Evolutionary conservation across 2,329 filamentous ascomycete genomes (phyloP).

Genomic region (Karstenula rhodostoma): DNA sequence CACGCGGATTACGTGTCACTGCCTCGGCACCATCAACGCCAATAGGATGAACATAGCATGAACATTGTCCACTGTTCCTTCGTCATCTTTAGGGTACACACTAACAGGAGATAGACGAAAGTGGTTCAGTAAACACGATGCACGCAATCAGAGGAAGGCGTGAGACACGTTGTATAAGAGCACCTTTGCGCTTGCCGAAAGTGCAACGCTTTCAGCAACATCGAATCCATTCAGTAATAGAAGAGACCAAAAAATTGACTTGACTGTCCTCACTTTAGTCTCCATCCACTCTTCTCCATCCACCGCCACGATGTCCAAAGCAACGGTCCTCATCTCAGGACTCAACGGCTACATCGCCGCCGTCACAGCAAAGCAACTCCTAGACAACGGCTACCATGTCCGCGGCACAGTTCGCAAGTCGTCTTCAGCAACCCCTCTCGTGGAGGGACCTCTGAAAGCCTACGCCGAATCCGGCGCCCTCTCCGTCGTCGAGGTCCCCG

Average conservation of each 20-base stretch:
- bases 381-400: slow-evolving; percentile 38
- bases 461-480: slow-evolving; percentile 31
- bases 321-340: slow-evolving; percentile 36
- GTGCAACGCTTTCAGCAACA: not conserved
- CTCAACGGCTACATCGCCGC: slow-evolving; percentile 38
- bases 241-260: not conserved
- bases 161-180: not conserved
- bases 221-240: not conserved
- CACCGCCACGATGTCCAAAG: slow-evolving; percentile 26
- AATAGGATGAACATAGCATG: not conserved
- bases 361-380: slow-evolving; percentile 34
- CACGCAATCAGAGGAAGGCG: not conserved
- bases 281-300: not conserved
- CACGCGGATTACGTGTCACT: not conserved
- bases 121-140: not conserved
- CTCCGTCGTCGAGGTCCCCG: slow-evolving; percentile 33
- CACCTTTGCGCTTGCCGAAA: not conserved
- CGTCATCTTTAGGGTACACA: not conserved
- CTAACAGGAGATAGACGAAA: not conserved
- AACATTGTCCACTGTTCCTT: not conserved
- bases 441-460: slow-evolving; percentile 26
- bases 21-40: not conserved
- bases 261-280: not conserved
- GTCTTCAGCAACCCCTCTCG: slow-evolving; percentile 26
- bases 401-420: slow-evolving; percentile 41